These are phyloP conservation scores for Brachypodium distachyon DNA, from an alignment of 202 grass and related monocot species.

Conservation along the genomic window DNA sequence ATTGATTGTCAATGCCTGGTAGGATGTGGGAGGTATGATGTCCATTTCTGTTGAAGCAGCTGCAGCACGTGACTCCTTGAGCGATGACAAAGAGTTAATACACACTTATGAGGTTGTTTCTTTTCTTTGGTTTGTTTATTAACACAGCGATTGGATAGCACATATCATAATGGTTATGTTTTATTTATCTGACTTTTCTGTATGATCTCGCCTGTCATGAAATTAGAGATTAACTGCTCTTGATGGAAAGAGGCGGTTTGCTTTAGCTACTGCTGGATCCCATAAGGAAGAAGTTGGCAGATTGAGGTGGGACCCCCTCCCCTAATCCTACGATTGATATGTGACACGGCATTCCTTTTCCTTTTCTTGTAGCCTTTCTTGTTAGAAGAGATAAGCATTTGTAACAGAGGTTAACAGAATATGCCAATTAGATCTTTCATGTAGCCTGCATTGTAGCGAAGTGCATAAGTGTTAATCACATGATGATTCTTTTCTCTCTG, in stretches of 20 bases:
- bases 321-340: not conserved
- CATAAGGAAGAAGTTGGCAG: conserved; percentile 99
- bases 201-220: conserved; percentile 33
- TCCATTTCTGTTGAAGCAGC: conserved; percentile 99
- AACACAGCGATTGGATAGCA: conserved; percentile 11
- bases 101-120: conserved; percentile 82
- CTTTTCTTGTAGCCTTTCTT: conserved; percentile 2
- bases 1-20: conserved; percentile 18
- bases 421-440: not conserved
- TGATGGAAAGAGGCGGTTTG: conserved; percentile 99
- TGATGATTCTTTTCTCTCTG: conserved; percentile 33
- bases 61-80: conserved; percentile 88
- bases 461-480: not conserved
- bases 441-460: conserved; percentile 5
- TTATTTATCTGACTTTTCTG: conserved; percentile 31
- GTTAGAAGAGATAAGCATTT: conserved; percentile 14
- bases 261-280: conserved; percentile 89
- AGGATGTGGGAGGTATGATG: conserved; percentile 99
- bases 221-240: conserved; percentile 88
- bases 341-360: not conserved
- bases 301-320: conserved; percentile 48
- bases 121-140: conserved; percentile 31
- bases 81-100: conserved; percentile 90
- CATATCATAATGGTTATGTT: conserved; percentile 1
- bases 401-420: not conserved